Conservation (phyloP, 2,329 filamentous ascomycete species). For the Acarospora socialis region DNA sequence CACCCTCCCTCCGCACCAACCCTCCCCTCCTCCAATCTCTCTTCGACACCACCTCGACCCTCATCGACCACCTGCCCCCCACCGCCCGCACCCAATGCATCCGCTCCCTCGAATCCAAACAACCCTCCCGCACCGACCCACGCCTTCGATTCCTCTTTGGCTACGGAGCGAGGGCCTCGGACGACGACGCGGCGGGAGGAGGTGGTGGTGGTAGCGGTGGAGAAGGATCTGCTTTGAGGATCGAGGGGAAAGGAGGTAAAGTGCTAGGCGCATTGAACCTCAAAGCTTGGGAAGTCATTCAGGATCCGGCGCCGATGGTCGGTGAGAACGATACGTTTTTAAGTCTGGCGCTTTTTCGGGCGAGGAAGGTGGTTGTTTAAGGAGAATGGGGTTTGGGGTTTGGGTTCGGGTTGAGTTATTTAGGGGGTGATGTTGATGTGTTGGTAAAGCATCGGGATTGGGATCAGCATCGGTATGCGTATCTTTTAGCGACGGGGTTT, state of each 20-base stretch:
- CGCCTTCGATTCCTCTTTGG: conserved; percentile 29
- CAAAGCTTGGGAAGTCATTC: conserved; percentile 31
- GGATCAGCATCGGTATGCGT: too few species aligned
- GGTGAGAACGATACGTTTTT: conserved; percentile 32
- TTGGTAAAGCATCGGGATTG: too few species aligned
- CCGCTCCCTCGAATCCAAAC: conserved; percentile 27
- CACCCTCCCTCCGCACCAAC: conserved; percentile 9
- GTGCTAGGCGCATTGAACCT: conserved; percentile 23
- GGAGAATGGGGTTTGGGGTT: too few species aligned
- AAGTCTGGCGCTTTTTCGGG: conserved; percentile 28
- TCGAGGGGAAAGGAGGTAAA: conserved; percentile 23
- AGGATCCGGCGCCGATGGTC: conserved; percentile 29
- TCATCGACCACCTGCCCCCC: conserved; percentile 25
- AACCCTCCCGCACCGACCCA: conserved; percentile 17
- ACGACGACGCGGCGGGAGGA: conserved; percentile 1
- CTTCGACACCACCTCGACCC: conserved; percentile 14
- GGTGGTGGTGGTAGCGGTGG: too few species aligned
- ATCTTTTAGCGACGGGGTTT: too few species aligned
- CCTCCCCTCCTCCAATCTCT: conserved; percentile 22
- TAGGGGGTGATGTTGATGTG: too few species aligned
- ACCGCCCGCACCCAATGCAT: conserved; percentile 29
- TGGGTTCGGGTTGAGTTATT: too few species aligned
- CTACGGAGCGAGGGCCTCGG: conserved; percentile 19
- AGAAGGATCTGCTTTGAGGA: conserved; percentile 25
- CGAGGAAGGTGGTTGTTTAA: conserved; percentile 17